Evolutionary conservation across 495 filamentous ascomycete species (phyloP).

Genomic region (Platismatia glauca): DNA sequence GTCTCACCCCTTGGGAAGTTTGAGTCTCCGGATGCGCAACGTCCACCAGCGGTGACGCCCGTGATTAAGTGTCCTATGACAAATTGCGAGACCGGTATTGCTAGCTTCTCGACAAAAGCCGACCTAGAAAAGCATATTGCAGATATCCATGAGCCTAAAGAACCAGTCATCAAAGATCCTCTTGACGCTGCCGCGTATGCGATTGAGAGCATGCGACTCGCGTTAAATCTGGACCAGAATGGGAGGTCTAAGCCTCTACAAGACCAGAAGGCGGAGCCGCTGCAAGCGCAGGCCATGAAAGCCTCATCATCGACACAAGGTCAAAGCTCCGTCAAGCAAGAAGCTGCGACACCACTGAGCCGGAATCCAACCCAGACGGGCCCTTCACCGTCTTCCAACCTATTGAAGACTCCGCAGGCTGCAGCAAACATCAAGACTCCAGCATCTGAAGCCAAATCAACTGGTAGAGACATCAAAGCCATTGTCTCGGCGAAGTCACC

Average conservation of each 20-base stretch:
- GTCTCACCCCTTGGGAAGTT: conserved; percentile 32
- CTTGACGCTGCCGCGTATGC: conserved; percentile 34
- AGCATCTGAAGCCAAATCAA: conserved; percentile 27
- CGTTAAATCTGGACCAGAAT: conserved; percentile 33
- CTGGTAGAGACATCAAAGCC: conserved; percentile 24
- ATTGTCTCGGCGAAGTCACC: not conserved
- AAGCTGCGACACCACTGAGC: conserved; percentile 32
- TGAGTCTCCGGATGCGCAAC: conserved; percentile 30
- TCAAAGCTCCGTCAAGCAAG: conserved; percentile 31
- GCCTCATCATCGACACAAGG: conserved; percentile 27
- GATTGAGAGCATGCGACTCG: conserved; percentile 36
- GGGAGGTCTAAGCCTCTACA: conserved; percentile 25
- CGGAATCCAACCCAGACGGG: conserved; percentile 35
- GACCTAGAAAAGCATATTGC: conserved; percentile 42
- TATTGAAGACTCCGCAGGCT: conserved; percentile 37
- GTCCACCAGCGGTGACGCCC: conserved; percentile 27
- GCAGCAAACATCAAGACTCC: conserved; percentile 27
- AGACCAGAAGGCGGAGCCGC: conserved; percentile 15
- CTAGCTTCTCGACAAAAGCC: conserved; percentile 38
- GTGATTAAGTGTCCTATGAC: conserved; percentile 38
- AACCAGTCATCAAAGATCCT: conserved; percentile 37
- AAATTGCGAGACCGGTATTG: conserved; percentile 38
- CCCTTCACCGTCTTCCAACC: conserved; percentile 37
- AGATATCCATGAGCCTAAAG: conserved; percentile 39
- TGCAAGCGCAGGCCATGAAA: conserved; percentile 26